These are phyloP conservation scores for Phytopythium aichiense DNA, from an alignment of 352 stramenopile species.

Conservation along the genomic window DNA sequence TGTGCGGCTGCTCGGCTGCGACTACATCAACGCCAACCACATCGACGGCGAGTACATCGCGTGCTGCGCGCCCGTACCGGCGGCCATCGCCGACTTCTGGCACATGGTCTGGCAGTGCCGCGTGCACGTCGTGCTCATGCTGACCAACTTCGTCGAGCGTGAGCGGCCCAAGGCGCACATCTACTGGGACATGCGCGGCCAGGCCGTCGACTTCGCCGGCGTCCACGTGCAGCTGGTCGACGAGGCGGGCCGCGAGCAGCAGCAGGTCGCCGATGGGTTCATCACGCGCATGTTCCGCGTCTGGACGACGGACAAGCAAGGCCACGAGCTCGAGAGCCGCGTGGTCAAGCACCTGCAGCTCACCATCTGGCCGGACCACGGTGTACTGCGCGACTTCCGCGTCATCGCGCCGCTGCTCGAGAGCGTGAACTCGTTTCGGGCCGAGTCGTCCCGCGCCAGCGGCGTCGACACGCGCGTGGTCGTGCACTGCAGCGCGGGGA, in stretches of 20 bases:
- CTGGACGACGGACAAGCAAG: slow-evolving; percentile 21
- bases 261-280: slow-evolving; percentile 24
- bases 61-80: slow-evolving; percentile 64
- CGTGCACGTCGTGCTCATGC: slow-evolving; percentile 83
- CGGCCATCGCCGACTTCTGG: slow-evolving; percentile 74
- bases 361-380: slow-evolving; percentile 77
- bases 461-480: slow-evolving; percentile 35
- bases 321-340: slow-evolving; percentile 21
- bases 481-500: slow-evolving; percentile 80
- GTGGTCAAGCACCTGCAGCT: slow-evolving; percentile 71
- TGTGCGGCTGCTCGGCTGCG: slow-evolving; percentile 41
- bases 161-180: slow-evolving; percentile 66
- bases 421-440: slow-evolving; percentile 46
- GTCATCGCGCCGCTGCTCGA: slow-evolving; percentile 74
- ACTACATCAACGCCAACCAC: slow-evolving; percentile 79
- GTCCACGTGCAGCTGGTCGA: slow-evolving; percentile 47
- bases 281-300: slow-evolving; percentile 54
- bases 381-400: slow-evolving; percentile 64
- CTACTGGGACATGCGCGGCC: slow-evolving; percentile 58
- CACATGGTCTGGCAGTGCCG: slow-evolving; percentile 77
- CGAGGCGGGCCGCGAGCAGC: slow-evolving; percentile 26
- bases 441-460: slow-evolving; percentile 18
- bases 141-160: slow-evolving; percentile 83
- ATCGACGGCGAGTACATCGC: slow-evolving; percentile 67
- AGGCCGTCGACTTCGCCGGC: slow-evolving; percentile 46